A percentile compares a stretch with the other conserved stretches of the same genome.
Evolutionary conservation across 805 yeast species (phyloP).

Genomic region (Torulaspora microellipsoides): DNA sequence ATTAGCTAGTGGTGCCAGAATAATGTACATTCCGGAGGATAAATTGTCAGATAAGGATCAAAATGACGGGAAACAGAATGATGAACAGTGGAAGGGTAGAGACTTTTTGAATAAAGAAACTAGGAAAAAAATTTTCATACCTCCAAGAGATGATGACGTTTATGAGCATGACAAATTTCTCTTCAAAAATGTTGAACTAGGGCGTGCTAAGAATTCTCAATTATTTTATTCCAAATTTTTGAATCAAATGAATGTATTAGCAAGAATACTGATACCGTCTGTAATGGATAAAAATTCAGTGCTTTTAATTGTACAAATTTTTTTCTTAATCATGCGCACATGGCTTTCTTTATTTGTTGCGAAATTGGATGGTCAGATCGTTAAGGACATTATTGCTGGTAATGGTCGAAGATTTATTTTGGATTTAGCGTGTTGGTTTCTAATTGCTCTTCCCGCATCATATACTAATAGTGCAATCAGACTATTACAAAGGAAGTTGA

Average conservation of each 20-base stretch:
- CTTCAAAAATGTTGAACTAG: conserved; percentile 28
- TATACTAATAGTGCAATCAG: conserved; percentile 89
- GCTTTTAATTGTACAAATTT: conserved; percentile 63
- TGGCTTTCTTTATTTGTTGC: conserved; percentile 85
- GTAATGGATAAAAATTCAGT: conserved; percentile 62
- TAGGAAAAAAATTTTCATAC: conserved; percentile 28
- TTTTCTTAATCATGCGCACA: conserved; percentile 73
- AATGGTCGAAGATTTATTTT: conserved; percentile 67
- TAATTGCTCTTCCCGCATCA: conserved; percentile 88
- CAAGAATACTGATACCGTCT: conserved; percentile 79
- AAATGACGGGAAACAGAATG: conserved; percentile 1
- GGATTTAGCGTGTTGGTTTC: conserved; percentile 81
- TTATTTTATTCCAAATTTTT: conserved; percentile 58
- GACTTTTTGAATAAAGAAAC: not conserved
- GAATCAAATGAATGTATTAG: conserved; percentile 67
- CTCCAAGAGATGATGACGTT: conserved; percentile 30
- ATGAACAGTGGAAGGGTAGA: not conserved
- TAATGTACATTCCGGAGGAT: conserved; percentile 30
- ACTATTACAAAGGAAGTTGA: conserved; percentile 67
- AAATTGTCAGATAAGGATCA: conserved; percentile 9
- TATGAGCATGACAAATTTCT: conserved; percentile 33
- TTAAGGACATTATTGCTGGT: conserved; percentile 80
- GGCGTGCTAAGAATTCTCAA: conserved; percentile 23
- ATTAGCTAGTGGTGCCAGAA: conserved; percentile 31
- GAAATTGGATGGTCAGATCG: conserved; percentile 86